These are phyloP conservation scores for Euphorbia tirucalli DNA, from an alignment of 345 rosid species.

Conservation along the genomic window DNA sequence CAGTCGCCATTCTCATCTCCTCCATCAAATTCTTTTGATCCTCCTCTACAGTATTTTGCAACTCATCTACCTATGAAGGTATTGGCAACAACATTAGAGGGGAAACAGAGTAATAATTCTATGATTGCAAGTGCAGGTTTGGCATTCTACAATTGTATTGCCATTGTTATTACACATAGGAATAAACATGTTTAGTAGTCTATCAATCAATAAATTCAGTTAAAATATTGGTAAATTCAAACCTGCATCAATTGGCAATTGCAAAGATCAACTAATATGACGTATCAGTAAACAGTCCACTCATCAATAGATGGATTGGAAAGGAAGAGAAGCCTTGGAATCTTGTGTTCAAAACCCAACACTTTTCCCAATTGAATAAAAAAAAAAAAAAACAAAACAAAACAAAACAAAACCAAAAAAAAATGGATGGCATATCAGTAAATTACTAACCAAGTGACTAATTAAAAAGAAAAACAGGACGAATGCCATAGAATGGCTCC, in stretches of 20 bases:
- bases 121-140: neutral
- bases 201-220: neutral
- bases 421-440: no score
- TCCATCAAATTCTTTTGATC: constrained; percentile 85
- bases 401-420: no score
- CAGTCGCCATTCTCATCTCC: constrained; percentile 72
- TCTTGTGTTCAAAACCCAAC: no score
- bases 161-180: neutral
- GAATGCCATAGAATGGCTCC: neutral
- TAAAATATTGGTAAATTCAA: neutral
- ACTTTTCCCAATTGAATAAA: no score
- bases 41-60: constrained; percentile 85
- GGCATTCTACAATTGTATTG: neutral
- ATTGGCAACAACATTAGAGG: neutral
- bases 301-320: no score
- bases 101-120: neutral
- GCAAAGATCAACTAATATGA: neutral
- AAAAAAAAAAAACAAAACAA: no score
- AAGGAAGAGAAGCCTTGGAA: no score
- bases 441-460: neutral
- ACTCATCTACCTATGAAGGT: constrained; percentile 73
- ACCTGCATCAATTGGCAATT: neutral
- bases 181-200: neutral
- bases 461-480: neutral
- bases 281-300: neutral